Evolutionary conservation across 2,329 filamentous ascomycete genomes (phyloP).

Genomic region (Keithomyces neogunnii): DNA sequence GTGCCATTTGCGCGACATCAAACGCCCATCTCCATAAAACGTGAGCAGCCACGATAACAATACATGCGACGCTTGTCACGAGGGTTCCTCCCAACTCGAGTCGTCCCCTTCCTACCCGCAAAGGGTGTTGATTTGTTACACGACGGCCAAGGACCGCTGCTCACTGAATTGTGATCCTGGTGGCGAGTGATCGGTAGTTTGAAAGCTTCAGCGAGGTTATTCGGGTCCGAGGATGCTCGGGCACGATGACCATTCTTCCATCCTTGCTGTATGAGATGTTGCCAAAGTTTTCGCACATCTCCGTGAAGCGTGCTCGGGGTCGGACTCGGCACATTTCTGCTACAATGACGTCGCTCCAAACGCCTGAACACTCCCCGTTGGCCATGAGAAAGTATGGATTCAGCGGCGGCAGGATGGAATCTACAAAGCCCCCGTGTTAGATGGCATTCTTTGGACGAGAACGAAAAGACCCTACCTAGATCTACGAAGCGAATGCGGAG

Average conservation of each 20-base stretch:
- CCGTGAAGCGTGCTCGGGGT: slow-evolving; percentile 49
- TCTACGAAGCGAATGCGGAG: slow-evolving; percentile 69
- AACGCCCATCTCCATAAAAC: neutral
- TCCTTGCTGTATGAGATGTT: slow-evolving; percentile 52
- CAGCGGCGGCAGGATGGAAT: slow-evolving; percentile 60
- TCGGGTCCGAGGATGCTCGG: slow-evolving; percentile 43
- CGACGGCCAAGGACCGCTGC: neutral
- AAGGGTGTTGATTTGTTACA: neutral
- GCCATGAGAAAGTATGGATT: slow-evolving; percentile 65
- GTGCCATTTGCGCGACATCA: neutral
- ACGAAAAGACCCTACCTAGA: slow-evolving; percentile 39
- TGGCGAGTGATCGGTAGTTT: slow-evolving; percentile 45
- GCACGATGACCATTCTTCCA: slow-evolving; percentile 46
- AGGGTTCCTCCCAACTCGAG: no score
- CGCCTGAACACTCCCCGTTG: slow-evolving; percentile 53
- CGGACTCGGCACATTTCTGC: slow-evolving; percentile 49
- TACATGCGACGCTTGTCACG: neutral
- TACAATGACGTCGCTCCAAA: slow-evolving; percentile 65
- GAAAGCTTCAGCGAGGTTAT: slow-evolving; percentile 48
- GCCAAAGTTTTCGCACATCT: slow-evolving; percentile 57
- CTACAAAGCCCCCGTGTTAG: slow-evolving; percentile 24
- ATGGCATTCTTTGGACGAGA: neutral
- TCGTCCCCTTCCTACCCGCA: neutral
- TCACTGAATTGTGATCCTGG: slow-evolving; percentile 28
- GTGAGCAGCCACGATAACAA: neutral